Evolutionary conservation across 371 early-diverging fungal species (phyloP), one percentile per base, ranked within the genome.

Genomic region (Lichtheimia ramosa): DNA sequence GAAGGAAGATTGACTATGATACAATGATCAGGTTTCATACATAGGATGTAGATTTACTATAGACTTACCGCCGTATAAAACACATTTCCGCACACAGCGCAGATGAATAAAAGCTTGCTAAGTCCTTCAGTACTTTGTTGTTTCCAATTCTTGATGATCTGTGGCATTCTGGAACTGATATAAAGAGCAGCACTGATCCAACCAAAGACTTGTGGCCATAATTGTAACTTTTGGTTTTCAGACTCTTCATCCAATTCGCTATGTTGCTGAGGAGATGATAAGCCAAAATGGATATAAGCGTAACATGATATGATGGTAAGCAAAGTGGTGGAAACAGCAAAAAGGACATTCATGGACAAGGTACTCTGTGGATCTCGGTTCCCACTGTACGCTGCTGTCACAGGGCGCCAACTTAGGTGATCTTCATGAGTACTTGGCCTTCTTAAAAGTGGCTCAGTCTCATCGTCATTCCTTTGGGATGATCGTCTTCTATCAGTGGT

Each of bases 11-110:
- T 16, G 85, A 82, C 80, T 79, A 59, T 18, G 42, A 39, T 16
- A 62, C 21, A 43, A 48, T 18, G 42, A 51, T 60, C 24, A 63
- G 56, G 43, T 16, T 16, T 21, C 28, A 28, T 13, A 15, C 20
- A 57, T 25, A 24, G 50, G 5, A 34, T n/a, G 34, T 10, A 34
- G 27, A 42, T 40, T 13, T 54, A 23, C 23, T 2, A 34, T 18
- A 20, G 10, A 51, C 60, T 60, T 65, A 75, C 75, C 71, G 63
- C 59, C 5, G 73, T 61, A 50, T 62, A 93, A 13, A 91, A 84
- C 1, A 86, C 50, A 69, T 94, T 94, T 16, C 92, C 93, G 59
- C 89, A 56, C 8, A 91, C 82, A n/a, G 91, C 88, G 64, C 86
- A 87, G 16, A 83, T 54, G 65, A 94, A 94, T 88, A 94, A 89